These are phyloP conservation scores for Lunularia cruciata DNA, from an alignment of 225 moss, liverwort and hornwort species.

Conservation along the genomic window DNA sequence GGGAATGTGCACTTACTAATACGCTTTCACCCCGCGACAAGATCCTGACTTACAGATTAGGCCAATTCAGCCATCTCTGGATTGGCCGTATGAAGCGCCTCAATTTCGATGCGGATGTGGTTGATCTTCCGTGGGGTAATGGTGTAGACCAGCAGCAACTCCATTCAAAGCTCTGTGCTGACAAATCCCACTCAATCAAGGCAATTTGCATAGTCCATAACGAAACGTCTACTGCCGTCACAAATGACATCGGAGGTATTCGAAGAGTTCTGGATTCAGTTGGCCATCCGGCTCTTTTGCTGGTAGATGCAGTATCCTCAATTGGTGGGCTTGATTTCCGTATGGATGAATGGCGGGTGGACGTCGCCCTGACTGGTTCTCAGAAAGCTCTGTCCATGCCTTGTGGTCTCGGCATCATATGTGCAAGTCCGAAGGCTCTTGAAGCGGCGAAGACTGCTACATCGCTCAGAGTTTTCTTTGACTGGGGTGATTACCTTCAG, in stretches of 20 bases:
- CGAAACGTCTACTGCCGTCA: constrained; percentile 55
- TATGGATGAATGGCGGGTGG: constrained; percentile 58
- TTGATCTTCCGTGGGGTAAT: constrained; percentile 46
- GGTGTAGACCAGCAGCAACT: constrained; percentile 36
- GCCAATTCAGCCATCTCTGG: constrained; percentile 53
- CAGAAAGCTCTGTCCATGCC: constrained; percentile 57
- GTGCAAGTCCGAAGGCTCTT: constrained; percentile 49
- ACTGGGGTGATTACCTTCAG: constrained; percentile 49
- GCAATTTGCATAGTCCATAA: constrained; percentile 51
- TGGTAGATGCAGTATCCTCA: constrained; percentile 56
- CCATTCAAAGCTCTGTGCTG: constrained; percentile 33
- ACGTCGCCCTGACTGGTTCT: constrained; percentile 50
- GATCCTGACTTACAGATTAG: constrained; percentile 38
- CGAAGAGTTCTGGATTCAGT: constrained; percentile 41
- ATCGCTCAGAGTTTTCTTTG: constrained; percentile 47
- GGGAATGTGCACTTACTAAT: constrained; percentile 51
- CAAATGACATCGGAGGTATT: constrained; percentile 46
- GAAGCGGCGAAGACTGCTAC: constrained; percentile 45
- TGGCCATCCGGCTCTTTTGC: constrained; percentile 47
- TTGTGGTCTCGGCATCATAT: constrained; percentile 49
- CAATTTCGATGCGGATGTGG: constrained; percentile 47
- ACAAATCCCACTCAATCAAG: constrained; percentile 36
- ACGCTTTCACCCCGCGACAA: constrained; percentile 49
- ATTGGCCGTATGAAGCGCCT: constrained; percentile 47
- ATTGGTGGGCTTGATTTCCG: constrained; percentile 52